These are phyloP conservation scores for Bullera alba DNA, from an alignment of 768 basidiomycete species.

Conservation along the genomic window DNA sequence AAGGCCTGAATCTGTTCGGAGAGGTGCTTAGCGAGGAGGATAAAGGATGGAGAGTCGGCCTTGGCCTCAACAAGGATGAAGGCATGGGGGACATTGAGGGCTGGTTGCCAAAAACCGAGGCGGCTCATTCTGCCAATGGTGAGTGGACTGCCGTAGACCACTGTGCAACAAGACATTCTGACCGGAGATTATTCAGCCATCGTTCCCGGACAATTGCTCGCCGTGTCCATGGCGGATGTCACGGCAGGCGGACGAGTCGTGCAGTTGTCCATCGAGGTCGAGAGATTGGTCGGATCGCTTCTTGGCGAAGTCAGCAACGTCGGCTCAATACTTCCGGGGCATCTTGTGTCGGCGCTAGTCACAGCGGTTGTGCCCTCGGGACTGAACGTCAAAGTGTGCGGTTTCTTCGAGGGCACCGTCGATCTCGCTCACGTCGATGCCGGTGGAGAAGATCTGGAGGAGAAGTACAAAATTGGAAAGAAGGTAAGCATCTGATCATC, in stretches of 20 bases:
- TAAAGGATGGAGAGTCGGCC: conserved; percentile 83
- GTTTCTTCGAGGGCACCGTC: conserved; percentile 84
- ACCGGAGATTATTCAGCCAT: conserved; percentile 45
- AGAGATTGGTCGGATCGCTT: conserved; percentile 45
- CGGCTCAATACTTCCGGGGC: conserved; percentile 76
- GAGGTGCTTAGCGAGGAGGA: conserved; percentile 82
- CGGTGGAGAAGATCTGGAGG: conserved; percentile 47
- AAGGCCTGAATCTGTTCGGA: conserved; percentile 52
- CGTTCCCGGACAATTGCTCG: conserved; percentile 61
- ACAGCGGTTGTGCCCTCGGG: conserved; percentile 68
- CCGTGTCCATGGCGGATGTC: conserved; percentile 60
- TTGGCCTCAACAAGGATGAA: conserved; percentile 56
- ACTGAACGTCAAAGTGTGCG: conserved; percentile 78
- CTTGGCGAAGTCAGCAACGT: conserved; percentile 71
- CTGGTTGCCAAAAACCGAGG: conserved; percentile 53
- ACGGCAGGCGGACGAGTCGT: conserved; percentile 74
- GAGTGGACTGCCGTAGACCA: too few relatives aligned
- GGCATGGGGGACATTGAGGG: conserved; percentile 58
- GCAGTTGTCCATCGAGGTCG: conserved; percentile 57
- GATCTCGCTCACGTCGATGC: conserved; percentile 67
- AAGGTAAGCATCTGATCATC: conserved; percentile 35
- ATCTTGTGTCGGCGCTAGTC: conserved; percentile 71
- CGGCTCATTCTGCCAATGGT: conserved; percentile 2
- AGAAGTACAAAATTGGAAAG: conserved; percentile 48
- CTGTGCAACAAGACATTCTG: too few relatives aligned